phyloP scores from a whole-genome alignment of 2,329 filamentous ascomycete species.

The Penicillium thymicola region DNA sequence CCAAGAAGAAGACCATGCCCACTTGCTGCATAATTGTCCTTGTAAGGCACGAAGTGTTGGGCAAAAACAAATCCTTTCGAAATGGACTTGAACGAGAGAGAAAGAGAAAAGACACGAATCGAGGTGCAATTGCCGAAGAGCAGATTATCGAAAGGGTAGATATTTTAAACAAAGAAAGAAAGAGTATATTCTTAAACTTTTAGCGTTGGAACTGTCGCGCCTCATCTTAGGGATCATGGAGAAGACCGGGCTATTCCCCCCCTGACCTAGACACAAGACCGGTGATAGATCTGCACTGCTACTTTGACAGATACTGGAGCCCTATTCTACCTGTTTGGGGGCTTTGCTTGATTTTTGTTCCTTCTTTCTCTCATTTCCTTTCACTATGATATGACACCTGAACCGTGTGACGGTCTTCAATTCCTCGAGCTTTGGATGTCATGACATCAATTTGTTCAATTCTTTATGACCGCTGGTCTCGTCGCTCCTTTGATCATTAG shows the following conservation, averaged over 20 bases:
- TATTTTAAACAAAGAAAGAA: constrained; percentile 5
- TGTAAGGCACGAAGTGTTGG: not conserved
- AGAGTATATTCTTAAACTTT: constrained; percentile 20
- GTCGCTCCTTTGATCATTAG: constrained; percentile 12
- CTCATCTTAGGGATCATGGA: constrained; percentile 23
- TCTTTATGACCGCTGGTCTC: constrained; percentile 17
- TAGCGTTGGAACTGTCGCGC: constrained; percentile 20
- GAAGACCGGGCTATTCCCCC: constrained; percentile 20
- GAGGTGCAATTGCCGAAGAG: not conserved
- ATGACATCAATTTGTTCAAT: constrained; percentile 13
- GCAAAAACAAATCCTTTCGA: not conserved
- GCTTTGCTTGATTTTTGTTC: constrained; percentile 1
- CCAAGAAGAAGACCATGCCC: constrained; percentile 1
- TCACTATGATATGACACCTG: constrained; percentile 4
- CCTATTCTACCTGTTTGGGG: constrained; percentile 2
- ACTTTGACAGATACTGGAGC: constrained; percentile 12
- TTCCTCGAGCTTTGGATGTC: constrained; percentile 11
- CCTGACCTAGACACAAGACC: constrained; percentile 22
- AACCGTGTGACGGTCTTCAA: constrained; percentile 13
- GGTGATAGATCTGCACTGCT: constrained; percentile 20
- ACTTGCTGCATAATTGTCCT: constrained; percentile 5
- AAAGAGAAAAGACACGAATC: not conserved
- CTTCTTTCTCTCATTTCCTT: constrained; percentile 5
- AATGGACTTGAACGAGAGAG: not conserved
- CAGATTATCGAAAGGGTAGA: not conserved